A percentile compares a stretch with the other conserved stretches of the same genome.
Evolutionary conservation across 2,329 filamentous ascomycete species (phyloP).

Genomic region (Botrytis hyacinthi): DNA sequence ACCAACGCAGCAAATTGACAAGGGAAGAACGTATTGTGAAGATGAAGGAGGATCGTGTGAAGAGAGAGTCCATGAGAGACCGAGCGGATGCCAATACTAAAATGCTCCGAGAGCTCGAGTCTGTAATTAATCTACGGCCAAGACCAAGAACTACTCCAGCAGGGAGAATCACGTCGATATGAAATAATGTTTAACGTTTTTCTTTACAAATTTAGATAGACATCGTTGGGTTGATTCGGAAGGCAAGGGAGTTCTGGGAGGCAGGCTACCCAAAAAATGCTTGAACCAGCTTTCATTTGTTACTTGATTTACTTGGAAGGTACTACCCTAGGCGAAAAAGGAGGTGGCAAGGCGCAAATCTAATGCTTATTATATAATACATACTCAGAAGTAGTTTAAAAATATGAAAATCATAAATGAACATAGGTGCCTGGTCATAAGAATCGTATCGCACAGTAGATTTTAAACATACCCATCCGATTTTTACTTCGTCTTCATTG

Average conservation of each 20-base stretch:
- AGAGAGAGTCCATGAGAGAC: constrained; percentile 68
- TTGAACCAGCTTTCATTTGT: constrained; percentile 19
- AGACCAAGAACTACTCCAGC: constrained; percentile 33
- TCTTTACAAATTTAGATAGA: constrained; percentile 15
- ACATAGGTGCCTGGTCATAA: neutral
- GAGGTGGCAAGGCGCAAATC: constrained; percentile 6
- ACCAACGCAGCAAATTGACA: constrained; percentile 68
- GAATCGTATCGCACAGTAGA: neutral
- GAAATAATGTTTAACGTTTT: constrained; percentile 23
- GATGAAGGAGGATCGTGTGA: constrained; percentile 82
- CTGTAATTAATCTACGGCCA: constrained; percentile 68
- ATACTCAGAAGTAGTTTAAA: neutral
- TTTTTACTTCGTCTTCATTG: neutral
- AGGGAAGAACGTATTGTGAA: constrained; percentile 84
- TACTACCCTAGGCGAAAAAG: neutral
- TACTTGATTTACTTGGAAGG: neutral
- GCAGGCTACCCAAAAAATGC: constrained; percentile 5
- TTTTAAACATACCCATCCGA: neutral
- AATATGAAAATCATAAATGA: neutral
- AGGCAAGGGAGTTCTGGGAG: constrained; percentile 10
- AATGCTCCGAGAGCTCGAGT: constrained; percentile 92
- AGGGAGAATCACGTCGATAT: constrained; percentile 40
- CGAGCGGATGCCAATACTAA: constrained; percentile 78
- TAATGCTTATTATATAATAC: neutral
- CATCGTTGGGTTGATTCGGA: constrained; percentile 6